Percentiles rank a stretch among this genome's conserved stretches.
Conservation (phyloP, 495 filamentous ascomycete species). For the Podospora fimiseda region DNA sequence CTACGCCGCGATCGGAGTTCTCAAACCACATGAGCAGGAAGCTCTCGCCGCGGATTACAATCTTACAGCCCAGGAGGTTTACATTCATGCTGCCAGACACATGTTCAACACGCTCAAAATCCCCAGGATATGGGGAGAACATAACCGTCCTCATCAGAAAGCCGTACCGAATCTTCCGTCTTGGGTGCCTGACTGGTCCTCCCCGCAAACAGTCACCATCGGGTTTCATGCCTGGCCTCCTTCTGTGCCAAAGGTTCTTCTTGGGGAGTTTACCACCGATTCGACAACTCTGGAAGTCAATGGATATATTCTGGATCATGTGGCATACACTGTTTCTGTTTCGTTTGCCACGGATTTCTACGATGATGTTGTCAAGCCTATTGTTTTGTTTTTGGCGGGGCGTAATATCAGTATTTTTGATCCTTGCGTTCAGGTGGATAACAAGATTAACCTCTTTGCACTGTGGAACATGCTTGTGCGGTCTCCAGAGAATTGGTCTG, state of each 20-base stretch:
- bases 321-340: not conserved
- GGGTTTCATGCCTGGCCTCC: not conserved
- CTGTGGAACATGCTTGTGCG: not conserved
- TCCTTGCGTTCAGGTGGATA: not conserved
- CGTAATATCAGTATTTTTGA: not conserved
- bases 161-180: not conserved
- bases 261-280: not conserved
- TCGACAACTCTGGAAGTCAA: not conserved
- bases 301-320: not conserved
- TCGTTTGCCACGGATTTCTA: not conserved
- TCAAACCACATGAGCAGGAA: not conserved
- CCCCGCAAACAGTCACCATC: not conserved
- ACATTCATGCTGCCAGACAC: not conserved
- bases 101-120: not conserved
- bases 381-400: not conserved
- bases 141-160: not conserved
- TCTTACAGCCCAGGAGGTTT: not conserved
- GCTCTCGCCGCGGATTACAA: not conserved
- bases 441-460: not conserved
- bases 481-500: not conserved
- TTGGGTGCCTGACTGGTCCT: not conserved
- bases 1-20: not conserved
- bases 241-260: too few relatives aligned
- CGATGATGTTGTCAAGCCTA: not conserved
- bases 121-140: not conserved